phyloP scores from a whole-genome alignment of 2,329 filamentous ascomycete species.

The Canariomyces notabilis region DNA sequence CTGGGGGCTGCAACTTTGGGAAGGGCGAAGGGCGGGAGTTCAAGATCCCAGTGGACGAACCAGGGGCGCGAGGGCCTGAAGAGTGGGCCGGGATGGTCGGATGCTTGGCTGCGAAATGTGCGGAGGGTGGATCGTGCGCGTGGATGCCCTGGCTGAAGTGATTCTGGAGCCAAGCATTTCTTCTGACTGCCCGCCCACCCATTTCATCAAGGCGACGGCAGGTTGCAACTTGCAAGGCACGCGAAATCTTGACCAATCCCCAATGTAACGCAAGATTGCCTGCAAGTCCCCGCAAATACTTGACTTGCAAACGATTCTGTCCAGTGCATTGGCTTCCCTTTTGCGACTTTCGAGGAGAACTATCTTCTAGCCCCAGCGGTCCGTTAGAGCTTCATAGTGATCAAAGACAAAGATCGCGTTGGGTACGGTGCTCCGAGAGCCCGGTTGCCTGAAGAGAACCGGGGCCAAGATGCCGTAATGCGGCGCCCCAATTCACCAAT shows the following conservation, averaged over 20 bases:
- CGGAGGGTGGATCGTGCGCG: slow-evolving; percentile 20
- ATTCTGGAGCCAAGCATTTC: slow-evolving; percentile 4
- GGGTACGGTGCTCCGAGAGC: neutral
- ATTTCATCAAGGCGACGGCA: neutral
- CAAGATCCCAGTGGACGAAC: slow-evolving; percentile 18
- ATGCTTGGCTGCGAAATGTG: slow-evolving; percentile 16
- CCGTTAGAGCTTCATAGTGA: neutral
- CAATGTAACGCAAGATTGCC: neutral
- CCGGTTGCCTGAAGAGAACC: neutral
- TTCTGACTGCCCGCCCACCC: neutral
- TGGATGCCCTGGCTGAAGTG: slow-evolving; percentile 17
- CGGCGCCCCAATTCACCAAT: slow-evolving; percentile 1
- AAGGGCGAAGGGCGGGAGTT: slow-evolving; percentile 19
- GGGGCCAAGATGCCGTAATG: slow-evolving; percentile 6
- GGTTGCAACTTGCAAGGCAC: neutral
- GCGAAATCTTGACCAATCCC: neutral
- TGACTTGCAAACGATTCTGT: neutral
- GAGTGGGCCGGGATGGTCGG: slow-evolving; percentile 21
- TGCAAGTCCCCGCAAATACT: neutral
- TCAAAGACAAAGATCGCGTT: neutral
- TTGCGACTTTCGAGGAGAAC: neutral
- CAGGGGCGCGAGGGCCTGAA: slow-evolving; percentile 12
- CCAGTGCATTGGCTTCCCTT: neutral
- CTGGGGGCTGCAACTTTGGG: slow-evolving; percentile 16
- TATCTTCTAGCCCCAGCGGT: neutral